A percentile compares a stretch with the other conserved stretches of the same genome.
Conservation (phyloP, 2,329 filamentous ascomycete species). For the Neonectria ditissima region DNA sequence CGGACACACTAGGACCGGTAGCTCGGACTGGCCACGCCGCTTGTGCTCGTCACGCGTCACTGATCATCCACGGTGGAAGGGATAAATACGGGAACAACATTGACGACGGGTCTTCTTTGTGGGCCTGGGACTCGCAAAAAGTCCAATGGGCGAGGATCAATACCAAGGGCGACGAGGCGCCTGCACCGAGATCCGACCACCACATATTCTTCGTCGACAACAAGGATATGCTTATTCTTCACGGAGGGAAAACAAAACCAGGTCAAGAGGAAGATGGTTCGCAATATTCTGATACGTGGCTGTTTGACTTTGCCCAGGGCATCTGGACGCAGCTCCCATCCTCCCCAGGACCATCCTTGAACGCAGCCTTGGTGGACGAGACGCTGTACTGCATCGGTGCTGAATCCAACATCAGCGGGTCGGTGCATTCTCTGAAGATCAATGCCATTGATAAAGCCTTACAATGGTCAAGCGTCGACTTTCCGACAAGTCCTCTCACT, state of each 20-base stretch:
- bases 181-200: slow-evolving; percentile 17
- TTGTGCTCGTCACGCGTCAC: slow-evolving; percentile 24
- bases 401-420: slow-evolving; percentile 31
- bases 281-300: slow-evolving; percentile 27
- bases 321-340: slow-evolving; percentile 30
- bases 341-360: slow-evolving; percentile 19
- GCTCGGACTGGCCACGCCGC: slow-evolving; percentile 30
- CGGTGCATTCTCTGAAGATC: slow-evolving; percentile 28
- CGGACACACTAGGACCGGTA: slow-evolving; percentile 17
- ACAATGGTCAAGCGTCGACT: slow-evolving; percentile 31
- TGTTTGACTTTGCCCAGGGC: slow-evolving; percentile 32
- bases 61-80: slow-evolving; percentile 33
- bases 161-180: slow-evolving; percentile 21
- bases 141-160: slow-evolving; percentile 24
- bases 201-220: slow-evolving; percentile 31
- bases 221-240: slow-evolving; percentile 31
- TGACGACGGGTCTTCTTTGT: slow-evolving; percentile 30
- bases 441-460: slow-evolving; percentile 3
- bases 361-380: slow-evolving; percentile 30
- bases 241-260: slow-evolving; percentile 20
- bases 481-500: slow-evolving; percentile 30
- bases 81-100: slow-evolving; percentile 7
- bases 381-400: slow-evolving; percentile 35
- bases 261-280: slow-evolving; percentile 5
- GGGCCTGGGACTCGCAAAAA: slow-evolving; percentile 33